Conservation (phyloP, 306 rosid species). For the Citrullus mucosospermus region DNA sequence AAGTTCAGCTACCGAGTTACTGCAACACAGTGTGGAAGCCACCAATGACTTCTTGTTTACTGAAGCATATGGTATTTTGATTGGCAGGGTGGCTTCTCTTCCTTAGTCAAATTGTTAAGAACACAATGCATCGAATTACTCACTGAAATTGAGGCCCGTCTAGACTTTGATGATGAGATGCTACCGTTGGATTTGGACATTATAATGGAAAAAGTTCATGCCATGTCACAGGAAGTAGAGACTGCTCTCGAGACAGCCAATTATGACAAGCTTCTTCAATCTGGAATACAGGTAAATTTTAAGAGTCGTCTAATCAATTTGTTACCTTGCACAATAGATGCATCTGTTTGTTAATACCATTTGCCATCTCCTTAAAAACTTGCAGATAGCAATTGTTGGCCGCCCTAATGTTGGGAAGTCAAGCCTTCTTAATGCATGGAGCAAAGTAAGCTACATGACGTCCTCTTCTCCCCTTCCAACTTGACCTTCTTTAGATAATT, state of each 20-base stretch:
- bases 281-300: constrained; percentile 73
- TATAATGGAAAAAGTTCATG: constrained; percentile 38
- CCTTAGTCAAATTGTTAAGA: constrained; percentile 60
- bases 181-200: constrained; percentile 57
- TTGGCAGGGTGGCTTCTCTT: constrained; percentile 84
- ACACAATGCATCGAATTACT: constrained; percentile 77
- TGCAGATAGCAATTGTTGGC: constrained; percentile 92
- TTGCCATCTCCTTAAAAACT: constrained; percentile 14
- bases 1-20: neutral
- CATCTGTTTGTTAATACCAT: neutral
- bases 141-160: constrained; percentile 91
- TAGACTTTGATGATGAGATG: constrained; percentile 95
- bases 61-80: constrained; percentile 8
- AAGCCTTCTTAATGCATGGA: constrained; percentile 98
- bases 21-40: neutral
- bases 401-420: constrained; percentile 98
- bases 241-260: constrained; percentile 77
- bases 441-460: constrained; percentile 58
- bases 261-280: constrained; percentile 91
- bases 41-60: neutral
- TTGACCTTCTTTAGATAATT: neutral
- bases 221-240: constrained; percentile 66
- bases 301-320: neutral
- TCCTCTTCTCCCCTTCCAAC: neutral
- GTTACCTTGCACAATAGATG: neutral